Evolutionary conservation across 176 grass and related monocot genomes (phyloP).

Genomic region (Themeda triandra): DNA sequence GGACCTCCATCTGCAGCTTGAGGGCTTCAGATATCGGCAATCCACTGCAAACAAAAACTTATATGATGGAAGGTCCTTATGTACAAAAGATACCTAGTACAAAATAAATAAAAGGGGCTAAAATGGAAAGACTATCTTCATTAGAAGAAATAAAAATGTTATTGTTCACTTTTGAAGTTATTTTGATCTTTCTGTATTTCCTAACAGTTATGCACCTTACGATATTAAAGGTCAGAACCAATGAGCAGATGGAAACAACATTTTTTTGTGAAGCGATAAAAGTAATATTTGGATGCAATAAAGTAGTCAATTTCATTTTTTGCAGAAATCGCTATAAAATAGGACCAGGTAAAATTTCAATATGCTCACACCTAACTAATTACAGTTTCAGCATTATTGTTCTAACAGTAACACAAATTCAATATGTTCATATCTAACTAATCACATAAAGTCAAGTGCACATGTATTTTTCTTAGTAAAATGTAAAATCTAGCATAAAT

Average conservation of each 20-base stretch:
- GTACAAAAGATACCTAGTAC: background rate
- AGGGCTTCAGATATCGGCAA: constrained; percentile 85
- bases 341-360: background rate
- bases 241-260: background rate
- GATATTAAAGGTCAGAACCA: background rate
- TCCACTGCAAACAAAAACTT: constrained; percentile 54
- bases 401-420: background rate
- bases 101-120: background rate
- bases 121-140: background rate
- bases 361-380: background rate
- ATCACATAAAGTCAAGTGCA: background rate
- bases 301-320: background rate
- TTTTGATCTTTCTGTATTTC: background rate
- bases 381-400: background rate
- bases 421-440: background rate
- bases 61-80: constrained; percentile 6
- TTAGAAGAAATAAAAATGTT: background rate
- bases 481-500: background rate
- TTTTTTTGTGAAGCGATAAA: background rate
- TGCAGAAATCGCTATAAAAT: constrained; percentile 9
- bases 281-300: background rate
- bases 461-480: background rate
- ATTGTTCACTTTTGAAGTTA: background rate
- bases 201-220: background rate
- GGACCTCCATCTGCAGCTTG: constrained; percentile 95